Conservation (phyloP, 2,329 filamentous ascomycete species). For the Pyrenophora tritici-repentis region DNA sequence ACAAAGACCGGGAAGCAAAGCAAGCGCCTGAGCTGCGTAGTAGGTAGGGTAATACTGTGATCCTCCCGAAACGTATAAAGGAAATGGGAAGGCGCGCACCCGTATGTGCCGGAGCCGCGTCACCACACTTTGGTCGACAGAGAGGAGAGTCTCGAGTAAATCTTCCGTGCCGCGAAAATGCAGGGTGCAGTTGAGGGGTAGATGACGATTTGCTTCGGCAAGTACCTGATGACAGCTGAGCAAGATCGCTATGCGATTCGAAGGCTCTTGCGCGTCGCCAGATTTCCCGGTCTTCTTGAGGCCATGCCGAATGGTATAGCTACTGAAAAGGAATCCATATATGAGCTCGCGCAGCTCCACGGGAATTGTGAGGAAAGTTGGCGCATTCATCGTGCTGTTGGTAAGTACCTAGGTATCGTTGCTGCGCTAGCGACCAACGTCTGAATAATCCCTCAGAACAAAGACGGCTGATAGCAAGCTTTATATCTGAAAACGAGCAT, state of each 20-base stretch:
- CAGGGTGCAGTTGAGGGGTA: slow-evolving; percentile 37
- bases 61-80: slow-evolving; percentile 32
- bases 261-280: slow-evolving; percentile 1
- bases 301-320: slow-evolving; percentile 37
- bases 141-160: slow-evolving; percentile 40
- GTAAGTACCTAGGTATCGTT: too few species aligned
- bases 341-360: slow-evolving; percentile 43
- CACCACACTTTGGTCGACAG: slow-evolving; percentile 35
- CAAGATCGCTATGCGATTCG: slow-evolving; percentile 38
- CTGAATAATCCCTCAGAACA: neutral
- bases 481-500: neutral
- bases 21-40: slow-evolving; percentile 38
- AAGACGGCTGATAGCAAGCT: slow-evolving; percentile 7
- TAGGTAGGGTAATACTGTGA: slow-evolving; percentile 41
- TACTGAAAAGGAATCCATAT: slow-evolving; percentile 41
- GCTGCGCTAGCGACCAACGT: slow-evolving; percentile 14
- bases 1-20: slow-evolving; percentile 39
- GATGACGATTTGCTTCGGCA: slow-evolving; percentile 40
- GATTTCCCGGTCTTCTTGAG: slow-evolving; percentile 23
- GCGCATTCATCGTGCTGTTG: slow-evolving; percentile 16
- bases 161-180: slow-evolving; percentile 44
- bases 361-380: slow-evolving; percentile 39
- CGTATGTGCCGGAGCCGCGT: slow-evolving; percentile 40
- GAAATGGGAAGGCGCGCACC: slow-evolving; percentile 42
- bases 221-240: slow-evolving; percentile 38